Percentiles rank a stretch among this genome's conserved stretches.
Conservation (phyloP, 495 filamentous ascomycete species). For the Neurospora intermedia region DNA sequence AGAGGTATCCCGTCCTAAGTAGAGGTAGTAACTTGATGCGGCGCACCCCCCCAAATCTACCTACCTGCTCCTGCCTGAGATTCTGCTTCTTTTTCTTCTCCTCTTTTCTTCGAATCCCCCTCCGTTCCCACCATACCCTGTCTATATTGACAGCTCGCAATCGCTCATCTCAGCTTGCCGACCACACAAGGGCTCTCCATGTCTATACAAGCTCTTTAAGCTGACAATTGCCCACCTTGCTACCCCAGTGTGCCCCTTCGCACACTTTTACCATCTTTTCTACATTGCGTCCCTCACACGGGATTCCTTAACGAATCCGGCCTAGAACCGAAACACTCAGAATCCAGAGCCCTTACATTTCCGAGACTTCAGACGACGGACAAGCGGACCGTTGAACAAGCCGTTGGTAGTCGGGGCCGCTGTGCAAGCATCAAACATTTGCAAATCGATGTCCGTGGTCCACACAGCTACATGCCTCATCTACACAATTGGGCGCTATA, state of each 20-base stretch:
- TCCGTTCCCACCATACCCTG: neutral
- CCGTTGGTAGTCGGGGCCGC: neutral
- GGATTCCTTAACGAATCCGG: neutral
- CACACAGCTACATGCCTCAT: neutral
- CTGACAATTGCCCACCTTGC: neutral
- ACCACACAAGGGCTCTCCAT: neutral
- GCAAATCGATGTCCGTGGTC: neutral
- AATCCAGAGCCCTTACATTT: neutral
- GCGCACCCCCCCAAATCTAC: neutral
- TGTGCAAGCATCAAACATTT: neutral
- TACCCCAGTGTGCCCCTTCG: neutral
- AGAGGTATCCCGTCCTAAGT: neutral
- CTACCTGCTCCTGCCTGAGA: neutral
- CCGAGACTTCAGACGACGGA: neutral
- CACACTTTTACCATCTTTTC: neutral
- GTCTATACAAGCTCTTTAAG: neutral
- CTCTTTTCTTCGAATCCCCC: neutral
- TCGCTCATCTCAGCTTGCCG: neutral
- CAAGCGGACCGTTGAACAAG: neutral
- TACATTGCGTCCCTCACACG: neutral
- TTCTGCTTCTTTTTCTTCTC: constrained; percentile 2
- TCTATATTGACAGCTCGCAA: neutral
- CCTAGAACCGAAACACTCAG: neutral
- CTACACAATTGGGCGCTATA: neutral
- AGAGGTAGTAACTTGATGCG: neutral